These are phyloP conservation scores for Vachellia collinsii DNA, from an alignment of 306 rosid genomes.

Conservation along the genomic window DNA sequence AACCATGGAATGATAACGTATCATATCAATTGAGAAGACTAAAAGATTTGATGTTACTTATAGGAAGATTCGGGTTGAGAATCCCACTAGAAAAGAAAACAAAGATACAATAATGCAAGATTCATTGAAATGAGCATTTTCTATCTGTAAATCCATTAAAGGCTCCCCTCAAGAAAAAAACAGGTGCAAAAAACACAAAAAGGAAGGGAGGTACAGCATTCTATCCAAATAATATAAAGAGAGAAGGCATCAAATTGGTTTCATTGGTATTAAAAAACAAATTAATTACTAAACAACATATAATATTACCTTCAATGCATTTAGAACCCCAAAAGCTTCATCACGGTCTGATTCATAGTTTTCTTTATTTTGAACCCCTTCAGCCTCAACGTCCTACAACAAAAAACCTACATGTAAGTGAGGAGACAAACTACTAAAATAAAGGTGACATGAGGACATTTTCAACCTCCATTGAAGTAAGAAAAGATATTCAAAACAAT, in stretches of 20 bases:
- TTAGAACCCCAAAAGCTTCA: conserved; percentile 56
- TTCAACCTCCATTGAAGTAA: conserved; percentile 20
- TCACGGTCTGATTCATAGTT: conserved; percentile 50
- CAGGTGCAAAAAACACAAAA: conserved; percentile 23
- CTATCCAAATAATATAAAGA: conserved; percentile 22
- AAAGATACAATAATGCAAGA: conserved; percentile 12
- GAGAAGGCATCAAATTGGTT: conserved; percentile 20
- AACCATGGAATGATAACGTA: background rate
- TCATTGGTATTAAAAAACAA: conserved; percentile 19
- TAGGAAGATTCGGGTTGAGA: background rate
- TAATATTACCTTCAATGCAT: conserved; percentile 68
- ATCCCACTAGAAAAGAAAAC: conserved; percentile 10
- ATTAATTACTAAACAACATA: background rate
- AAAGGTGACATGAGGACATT: conserved; percentile 15
- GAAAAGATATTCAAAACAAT: background rate
- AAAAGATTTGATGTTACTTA: background rate
- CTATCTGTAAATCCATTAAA: conserved; percentile 18
- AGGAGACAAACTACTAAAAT: conserved; percentile 18
- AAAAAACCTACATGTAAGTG: conserved; percentile 17
- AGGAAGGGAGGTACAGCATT: conserved; percentile 26
- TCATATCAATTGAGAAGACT: background rate
- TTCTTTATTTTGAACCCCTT: conserved; percentile 57
- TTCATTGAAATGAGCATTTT: background rate
- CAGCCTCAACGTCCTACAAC: conserved; percentile 67
- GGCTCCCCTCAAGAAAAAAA: conserved; percentile 24